Conservation (phyloP, 2,329 filamentous ascomycete species). For the Fonsecaea erecta region DNA sequence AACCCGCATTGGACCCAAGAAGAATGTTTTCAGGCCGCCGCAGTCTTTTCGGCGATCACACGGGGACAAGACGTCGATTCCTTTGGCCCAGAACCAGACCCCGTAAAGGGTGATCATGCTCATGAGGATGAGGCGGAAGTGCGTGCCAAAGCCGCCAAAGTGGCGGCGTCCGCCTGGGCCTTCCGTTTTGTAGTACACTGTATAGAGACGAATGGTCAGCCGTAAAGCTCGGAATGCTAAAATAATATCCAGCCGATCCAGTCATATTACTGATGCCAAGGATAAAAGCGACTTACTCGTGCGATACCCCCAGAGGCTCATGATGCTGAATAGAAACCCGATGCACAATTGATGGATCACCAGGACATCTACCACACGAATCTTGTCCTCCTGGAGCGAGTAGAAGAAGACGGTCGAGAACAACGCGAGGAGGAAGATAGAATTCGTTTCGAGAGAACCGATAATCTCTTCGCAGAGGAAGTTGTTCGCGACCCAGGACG, state of each 20-base stretch:
- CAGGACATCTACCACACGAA: slow-evolving; percentile 26
- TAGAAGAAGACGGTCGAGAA: slow-evolving; percentile 22
- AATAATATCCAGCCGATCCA: too few species aligned
- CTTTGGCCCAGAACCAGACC: slow-evolving; percentile 29
- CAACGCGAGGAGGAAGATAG: slow-evolving; percentile 31
- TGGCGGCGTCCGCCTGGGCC: slow-evolving; percentile 26
- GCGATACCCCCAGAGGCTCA: slow-evolving; percentile 31
- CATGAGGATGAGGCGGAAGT: slow-evolving; percentile 28
- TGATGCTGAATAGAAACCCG: slow-evolving; percentile 30
- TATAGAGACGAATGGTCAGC: neutral
- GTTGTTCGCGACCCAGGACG: slow-evolving; percentile 33
- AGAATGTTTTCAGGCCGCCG: slow-evolving; percentile 15
- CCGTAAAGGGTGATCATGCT: slow-evolving; percentile 25
- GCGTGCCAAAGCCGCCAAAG: slow-evolving; percentile 32
- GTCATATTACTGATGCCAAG: too few species aligned
- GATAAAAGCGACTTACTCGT: slow-evolving; percentile 8
- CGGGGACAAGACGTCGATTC: slow-evolving; percentile 14
- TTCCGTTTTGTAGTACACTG: slow-evolving; percentile 28
- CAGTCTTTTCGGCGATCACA: slow-evolving; percentile 12
- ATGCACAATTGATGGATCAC: slow-evolving; percentile 29
- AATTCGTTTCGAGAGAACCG: slow-evolving; percentile 30
- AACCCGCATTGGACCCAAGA: slow-evolving; percentile 12
- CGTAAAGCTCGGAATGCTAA: neutral
- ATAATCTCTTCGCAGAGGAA: slow-evolving; percentile 29
- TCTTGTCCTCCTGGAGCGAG: slow-evolving; percentile 15